These are phyloP conservation scores for Mycena pura DNA, from an alignment of 768 basidiomycete genomes.

Conservation along the genomic window DNA sequence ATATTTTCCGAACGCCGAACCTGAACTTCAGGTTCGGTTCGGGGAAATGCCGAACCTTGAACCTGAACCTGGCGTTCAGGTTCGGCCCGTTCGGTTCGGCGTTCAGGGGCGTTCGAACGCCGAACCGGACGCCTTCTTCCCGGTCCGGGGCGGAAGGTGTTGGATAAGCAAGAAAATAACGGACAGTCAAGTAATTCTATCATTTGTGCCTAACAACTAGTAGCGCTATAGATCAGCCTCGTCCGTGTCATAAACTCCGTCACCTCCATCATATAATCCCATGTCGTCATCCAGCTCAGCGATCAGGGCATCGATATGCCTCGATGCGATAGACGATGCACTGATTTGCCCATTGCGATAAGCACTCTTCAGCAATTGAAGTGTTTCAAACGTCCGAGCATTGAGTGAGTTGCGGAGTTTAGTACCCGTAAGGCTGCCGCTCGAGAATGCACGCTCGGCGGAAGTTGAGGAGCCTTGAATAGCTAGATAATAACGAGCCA, in stretches of 20 bases:
- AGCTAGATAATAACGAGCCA: conserved; percentile 27
- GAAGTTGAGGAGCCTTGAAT: conserved; percentile 37
- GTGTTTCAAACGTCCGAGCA: conserved; percentile 19
- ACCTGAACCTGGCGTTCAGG: conserved; percentile 25
- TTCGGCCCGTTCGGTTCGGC: conserved; percentile 20
- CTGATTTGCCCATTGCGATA: conserved; percentile 16
- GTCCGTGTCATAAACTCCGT: neutral
- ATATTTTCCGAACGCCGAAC: conserved; percentile 27
- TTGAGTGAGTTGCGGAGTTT: conserved; percentile 20
- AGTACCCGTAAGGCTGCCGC: too few relatives aligned
- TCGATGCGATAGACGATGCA: neutral
- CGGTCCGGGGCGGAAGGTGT: neutral
- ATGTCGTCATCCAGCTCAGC: neutral
- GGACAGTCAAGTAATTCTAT: neutral
- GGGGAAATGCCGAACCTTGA: too few relatives aligned
- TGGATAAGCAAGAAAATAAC: neutral
- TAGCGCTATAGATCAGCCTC: too few relatives aligned
- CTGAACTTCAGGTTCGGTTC: conserved; percentile 17
- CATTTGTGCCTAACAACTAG: too few relatives aligned
- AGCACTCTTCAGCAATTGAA: conserved; percentile 29
- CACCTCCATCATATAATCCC: neutral
- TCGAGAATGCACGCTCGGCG: too few relatives aligned
- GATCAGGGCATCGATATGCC: neutral
- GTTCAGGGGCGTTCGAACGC: neutral
- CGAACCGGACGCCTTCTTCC: neutral